Evolutionary conservation across 1,139 yeast genomes (phyloP), one percentile per base, ranked within the genome.

Genomic region (Keqinozyma sinolaborantium): DNA sequence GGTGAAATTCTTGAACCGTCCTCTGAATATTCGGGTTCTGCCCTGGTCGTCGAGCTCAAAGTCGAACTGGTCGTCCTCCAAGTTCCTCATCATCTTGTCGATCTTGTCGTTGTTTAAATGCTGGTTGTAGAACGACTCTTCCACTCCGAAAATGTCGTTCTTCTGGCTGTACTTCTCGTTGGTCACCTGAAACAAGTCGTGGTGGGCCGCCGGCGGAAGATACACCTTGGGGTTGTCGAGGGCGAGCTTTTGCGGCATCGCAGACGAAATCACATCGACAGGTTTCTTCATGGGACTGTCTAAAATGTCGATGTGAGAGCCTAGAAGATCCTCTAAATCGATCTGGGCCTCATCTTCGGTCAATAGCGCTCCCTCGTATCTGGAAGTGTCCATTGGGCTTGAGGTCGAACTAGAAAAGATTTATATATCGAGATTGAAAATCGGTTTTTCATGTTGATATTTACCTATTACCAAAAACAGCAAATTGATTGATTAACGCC

Each of bases 41-140:
- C 69, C 58, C 43, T 66, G 72, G 41, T 62, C 71, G 47, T 73
- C 79, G 32, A 71, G 40, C 36, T 68, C 75, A 23, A 50, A 61
- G 31, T 60, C 65, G 26, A 45, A 38, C 14, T 56, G 60, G 23
- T 36, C 31, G 16, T 30, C 38, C 21, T 50, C 55, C 31, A 63
- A 41, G 11, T 59, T 56, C 32, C 47, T 44, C 23, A 67, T 53
- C 40, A 68, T 48, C 39, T 61, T 63, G 25, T 62, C 64, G 18
- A 68, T 54, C 36, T 67, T 67, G 38, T 58, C 56, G 35, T 65
- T 64, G 28, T 54, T 54, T 29, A 65, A 48, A 34, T 54, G 36
- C 29, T 47, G 48, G 13, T 47, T 48, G 8, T 36, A 28, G 20
- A 46, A 42, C 13, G 44, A 39, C 9, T 41, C 51, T n/a, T 47